These are phyloP conservation scores for Suillus lakei DNA, from an alignment of 768 basidiomycete genomes.

Conservation along the genomic window DNA sequence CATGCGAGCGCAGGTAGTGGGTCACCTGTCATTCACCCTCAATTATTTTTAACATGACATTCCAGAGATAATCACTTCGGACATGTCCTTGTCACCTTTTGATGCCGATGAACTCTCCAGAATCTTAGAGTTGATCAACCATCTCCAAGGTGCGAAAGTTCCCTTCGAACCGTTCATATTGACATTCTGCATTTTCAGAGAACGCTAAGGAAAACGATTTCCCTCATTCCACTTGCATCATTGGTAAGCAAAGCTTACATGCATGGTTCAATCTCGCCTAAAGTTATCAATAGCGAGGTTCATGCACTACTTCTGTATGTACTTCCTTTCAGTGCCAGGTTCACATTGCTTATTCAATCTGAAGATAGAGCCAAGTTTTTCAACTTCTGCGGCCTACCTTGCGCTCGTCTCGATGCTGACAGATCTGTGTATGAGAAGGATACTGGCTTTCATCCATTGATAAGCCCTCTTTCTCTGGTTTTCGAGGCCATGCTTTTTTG, in stretches of 20 bases:
- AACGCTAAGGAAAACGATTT: not conserved
- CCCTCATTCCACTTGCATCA: slow-evolving; percentile 11
- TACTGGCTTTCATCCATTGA: slow-evolving; percentile 5
- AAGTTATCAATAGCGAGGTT: not conserved
- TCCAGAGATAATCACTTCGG: slow-evolving; percentile 10
- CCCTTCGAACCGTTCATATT: not conserved
- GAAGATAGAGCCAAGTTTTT: slow-evolving; percentile 15
- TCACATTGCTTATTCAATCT: not conserved
- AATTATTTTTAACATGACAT: not conserved
- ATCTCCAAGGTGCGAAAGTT: slow-evolving; percentile 7
- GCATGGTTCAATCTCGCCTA: not conserved
- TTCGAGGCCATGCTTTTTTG: slow-evolving; percentile 11
- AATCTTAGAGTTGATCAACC: slow-evolving; percentile 10
- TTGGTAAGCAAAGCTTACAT: slow-evolving; percentile 7
- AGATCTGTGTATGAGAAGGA: slow-evolving; percentile 8
- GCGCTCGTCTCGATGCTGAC: slow-evolving; percentile 13
- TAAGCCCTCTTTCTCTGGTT: not conserved
- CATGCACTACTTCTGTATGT: slow-evolving; percentile 6
- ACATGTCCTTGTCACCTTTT: slow-evolving; percentile 13
- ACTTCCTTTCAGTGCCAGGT: not conserved
- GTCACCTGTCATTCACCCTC: not conserved
- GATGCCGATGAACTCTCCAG: slow-evolving; percentile 9
- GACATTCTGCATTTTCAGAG: not conserved
- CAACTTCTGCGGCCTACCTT: slow-evolving; percentile 13
- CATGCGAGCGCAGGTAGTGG: slow-evolving; percentile 13